Conservation (phyloP, 2,329 filamentous ascomycete genomes). For the Cordyceps javanica region DNA sequence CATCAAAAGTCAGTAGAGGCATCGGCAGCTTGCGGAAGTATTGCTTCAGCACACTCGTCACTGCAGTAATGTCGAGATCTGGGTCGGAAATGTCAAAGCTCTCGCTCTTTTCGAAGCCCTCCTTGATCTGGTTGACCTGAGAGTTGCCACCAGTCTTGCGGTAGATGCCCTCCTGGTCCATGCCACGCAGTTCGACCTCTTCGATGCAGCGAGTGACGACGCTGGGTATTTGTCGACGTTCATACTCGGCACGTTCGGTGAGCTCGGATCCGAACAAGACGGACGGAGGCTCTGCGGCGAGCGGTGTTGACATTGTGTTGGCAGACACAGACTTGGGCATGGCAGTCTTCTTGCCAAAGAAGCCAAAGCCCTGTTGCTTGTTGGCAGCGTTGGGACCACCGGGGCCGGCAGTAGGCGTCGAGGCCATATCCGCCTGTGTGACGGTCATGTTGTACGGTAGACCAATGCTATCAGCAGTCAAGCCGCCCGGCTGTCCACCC, state of each 20-base stretch:
- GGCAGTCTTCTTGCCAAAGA: constrained; percentile 57
- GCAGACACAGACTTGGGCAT: constrained; percentile 47
- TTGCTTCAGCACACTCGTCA: constrained; percentile 93
- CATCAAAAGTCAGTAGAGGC: constrained; percentile 84
- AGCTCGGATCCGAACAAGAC: constrained; percentile 86
- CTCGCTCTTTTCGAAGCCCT: constrained; percentile 80
- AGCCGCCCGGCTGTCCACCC: constrained; percentile 44
- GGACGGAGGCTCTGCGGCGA: constrained; percentile 47
- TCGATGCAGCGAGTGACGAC: constrained; percentile 93
- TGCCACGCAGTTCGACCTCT: constrained; percentile 90
- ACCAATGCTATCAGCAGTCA: constrained; percentile 59
- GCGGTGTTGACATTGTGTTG: constrained; percentile 33
- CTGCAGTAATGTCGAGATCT: constrained; percentile 88
- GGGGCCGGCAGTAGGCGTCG: constrained; percentile 14
- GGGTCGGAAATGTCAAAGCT: constrained; percentile 92
- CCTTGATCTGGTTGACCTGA: constrained; percentile 83
- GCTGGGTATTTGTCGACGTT: constrained; percentile 81
- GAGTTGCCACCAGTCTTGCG: constrained; percentile 92
- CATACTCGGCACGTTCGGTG: constrained; percentile 75
- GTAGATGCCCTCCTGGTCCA: constrained; percentile 97
- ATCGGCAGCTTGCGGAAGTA: constrained; percentile 92
- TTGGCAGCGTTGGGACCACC: constrained; percentile 24
- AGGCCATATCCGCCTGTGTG: constrained; percentile 40
- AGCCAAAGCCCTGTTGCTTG: constrained; percentile 55
- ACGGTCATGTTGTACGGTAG: constrained; percentile 66